These are phyloP conservation scores for Cercophora scortea DNA, from an alignment of 495 filamentous ascomycete species.

Conservation along the genomic window DNA sequence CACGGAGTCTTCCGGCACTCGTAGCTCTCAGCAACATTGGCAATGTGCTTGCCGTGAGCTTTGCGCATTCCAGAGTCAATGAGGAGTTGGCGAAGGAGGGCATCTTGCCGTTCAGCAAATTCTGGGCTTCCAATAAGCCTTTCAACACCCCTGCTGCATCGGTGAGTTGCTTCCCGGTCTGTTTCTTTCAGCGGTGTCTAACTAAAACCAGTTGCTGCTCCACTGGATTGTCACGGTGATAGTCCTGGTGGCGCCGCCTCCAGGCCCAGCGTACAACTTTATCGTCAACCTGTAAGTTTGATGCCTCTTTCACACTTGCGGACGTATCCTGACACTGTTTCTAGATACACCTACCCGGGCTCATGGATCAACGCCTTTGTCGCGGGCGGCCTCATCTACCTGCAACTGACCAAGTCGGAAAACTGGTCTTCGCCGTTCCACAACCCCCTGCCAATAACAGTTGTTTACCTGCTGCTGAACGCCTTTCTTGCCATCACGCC, in stretches of 20 bases:
- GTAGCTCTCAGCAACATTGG: constrained; percentile 58
- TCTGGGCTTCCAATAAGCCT: constrained; percentile 35
- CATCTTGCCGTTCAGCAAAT: constrained; percentile 50
- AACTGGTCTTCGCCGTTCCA: constrained; percentile 36
- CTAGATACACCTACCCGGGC: constrained; percentile 41
- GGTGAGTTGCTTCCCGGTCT: constrained; percentile 23
- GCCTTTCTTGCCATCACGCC: constrained; percentile 44
- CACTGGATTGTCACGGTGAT: constrained; percentile 44
- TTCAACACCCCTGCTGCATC: constrained; percentile 43
- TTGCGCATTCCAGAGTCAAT: constrained; percentile 54
- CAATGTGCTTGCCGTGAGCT: constrained; percentile 43
- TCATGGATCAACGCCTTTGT: constrained; percentile 48
- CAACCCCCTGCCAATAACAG: constrained; percentile 36
- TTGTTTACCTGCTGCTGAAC: constrained; percentile 41
- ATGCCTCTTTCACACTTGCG: constrained; percentile 10
- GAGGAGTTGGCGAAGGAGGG: constrained; percentile 63
- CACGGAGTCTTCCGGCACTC: constrained; percentile 47
- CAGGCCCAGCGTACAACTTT: constrained; percentile 37
- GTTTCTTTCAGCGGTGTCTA: constrained; percentile 35
- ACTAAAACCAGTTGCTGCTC: constrained; percentile 38
- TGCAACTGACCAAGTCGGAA: constrained; percentile 33
- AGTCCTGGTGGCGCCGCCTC: constrained; percentile 41
- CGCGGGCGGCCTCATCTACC: constrained; percentile 42
- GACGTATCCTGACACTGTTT: constrained; percentile 13
- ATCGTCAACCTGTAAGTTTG: constrained; percentile 39